A percentile compares a stretch with the other conserved stretches of the same genome.
Conservation (phyloP, 2,329 filamentous ascomycete species). For the Botrytis deweyae region DNA sequence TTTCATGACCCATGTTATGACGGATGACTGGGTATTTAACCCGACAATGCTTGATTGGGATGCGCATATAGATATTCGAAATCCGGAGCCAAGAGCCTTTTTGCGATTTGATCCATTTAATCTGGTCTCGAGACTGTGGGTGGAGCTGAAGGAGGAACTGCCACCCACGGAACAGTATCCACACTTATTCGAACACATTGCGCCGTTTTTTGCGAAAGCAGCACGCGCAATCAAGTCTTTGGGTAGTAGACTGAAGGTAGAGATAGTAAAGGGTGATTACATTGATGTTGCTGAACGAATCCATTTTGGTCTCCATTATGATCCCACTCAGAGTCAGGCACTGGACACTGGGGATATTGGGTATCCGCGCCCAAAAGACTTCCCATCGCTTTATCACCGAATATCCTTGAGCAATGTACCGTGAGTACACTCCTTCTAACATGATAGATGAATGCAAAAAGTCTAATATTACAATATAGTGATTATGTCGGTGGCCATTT, state of each 20-base stretch:
- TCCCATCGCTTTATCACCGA: not conserved
- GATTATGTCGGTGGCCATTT: not conserved
- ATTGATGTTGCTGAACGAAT: constrained; percentile 26
- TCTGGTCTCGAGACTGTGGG: not conserved
- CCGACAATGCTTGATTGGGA: not conserved
- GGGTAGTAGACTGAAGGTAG: constrained; percentile 21
- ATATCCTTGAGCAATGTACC: not conserved
- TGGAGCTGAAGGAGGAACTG: not conserved
- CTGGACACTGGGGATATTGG: not conserved
- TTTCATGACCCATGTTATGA: not conserved
- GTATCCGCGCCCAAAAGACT: not conserved
- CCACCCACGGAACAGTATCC: too few relatives aligned
- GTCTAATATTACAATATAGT: not conserved
- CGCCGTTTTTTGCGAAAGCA: constrained; percentile 23
- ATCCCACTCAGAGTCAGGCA: not conserved
- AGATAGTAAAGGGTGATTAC: constrained; percentile 27
- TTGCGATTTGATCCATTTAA: not conserved
- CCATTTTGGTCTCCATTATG: constrained; percentile 21
- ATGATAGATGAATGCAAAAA: not conserved
- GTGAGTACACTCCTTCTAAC: not conserved
- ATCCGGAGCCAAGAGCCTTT: too few relatives aligned
- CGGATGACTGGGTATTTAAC: not conserved
- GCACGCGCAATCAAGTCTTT: constrained; percentile 24
- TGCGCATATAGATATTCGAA: not conserved
- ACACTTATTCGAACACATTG: constrained; percentile 23